A percentile compares a stretch with the other conserved stretches of the same genome.
Conservation (phyloP, 2,329 filamentous ascomycete genomes). For the Colletotrichum tropicicola region DNA sequence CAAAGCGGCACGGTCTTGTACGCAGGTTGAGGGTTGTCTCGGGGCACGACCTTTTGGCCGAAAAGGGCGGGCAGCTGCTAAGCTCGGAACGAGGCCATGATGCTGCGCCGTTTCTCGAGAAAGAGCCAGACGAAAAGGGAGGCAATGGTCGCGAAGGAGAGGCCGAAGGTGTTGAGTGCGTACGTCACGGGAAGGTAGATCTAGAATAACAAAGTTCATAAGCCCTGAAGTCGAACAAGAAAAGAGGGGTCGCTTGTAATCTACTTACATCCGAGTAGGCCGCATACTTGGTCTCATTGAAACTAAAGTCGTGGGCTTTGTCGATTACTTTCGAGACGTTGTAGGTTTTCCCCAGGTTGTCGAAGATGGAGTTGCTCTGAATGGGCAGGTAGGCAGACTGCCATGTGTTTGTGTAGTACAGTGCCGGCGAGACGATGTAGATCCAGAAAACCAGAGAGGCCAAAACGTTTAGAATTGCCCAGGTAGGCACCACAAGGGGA, state of each 20-base stretch:
- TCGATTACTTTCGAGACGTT: slow-evolving; percentile 58
- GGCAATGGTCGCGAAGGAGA: slow-evolving; percentile 61
- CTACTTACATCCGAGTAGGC: slow-evolving; percentile 57
- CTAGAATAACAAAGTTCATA: background rate
- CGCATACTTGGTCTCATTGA: slow-evolving; percentile 58
- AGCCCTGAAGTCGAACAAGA: background rate
- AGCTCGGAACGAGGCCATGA: slow-evolving; percentile 14
- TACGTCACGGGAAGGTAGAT: slow-evolving; percentile 55
- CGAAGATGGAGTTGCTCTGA: slow-evolving; percentile 60
- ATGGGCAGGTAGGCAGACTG: slow-evolving; percentile 61
- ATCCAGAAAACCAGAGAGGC: slow-evolving; percentile 58
- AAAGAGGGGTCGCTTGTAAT: no score
- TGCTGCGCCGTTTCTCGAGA: slow-evolving; percentile 39
- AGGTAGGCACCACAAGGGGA: slow-evolving; percentile 49
- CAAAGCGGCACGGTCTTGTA: slow-evolving; percentile 34
- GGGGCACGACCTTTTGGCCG: background rate
- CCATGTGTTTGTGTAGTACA: slow-evolving; percentile 60
- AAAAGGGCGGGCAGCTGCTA: background rate
- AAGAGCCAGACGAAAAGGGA: slow-evolving; percentile 42
- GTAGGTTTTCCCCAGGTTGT: slow-evolving; percentile 59
- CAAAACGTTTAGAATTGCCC: slow-evolving; percentile 58
- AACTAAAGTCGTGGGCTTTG: slow-evolving; percentile 41
- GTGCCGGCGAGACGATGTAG: slow-evolving; percentile 50
- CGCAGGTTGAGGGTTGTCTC: slow-evolving; percentile 18
- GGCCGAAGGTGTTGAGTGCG: slow-evolving; percentile 58